Evolutionary conservation across 2,329 filamentous ascomycete species (phyloP).

Genomic region (Penicillium olsonii): DNA sequence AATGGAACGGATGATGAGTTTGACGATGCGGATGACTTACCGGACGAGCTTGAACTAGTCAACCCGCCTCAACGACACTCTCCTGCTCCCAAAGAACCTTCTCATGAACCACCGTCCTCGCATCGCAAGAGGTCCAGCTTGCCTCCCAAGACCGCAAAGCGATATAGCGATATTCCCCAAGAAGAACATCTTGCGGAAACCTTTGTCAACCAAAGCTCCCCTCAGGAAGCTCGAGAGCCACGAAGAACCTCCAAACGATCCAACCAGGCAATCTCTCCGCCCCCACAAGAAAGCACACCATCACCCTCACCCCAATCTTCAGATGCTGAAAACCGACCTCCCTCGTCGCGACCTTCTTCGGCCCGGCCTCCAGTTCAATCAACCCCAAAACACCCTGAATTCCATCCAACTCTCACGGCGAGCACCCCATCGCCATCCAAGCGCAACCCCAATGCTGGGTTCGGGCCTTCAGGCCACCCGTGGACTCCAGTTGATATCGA

Average conservation of each 20-base stretch:
- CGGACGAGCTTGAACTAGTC: constrained; percentile 24
- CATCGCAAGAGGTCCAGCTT: constrained; percentile 28
- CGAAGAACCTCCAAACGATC: constrained; percentile 9
- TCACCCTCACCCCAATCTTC: constrained; percentile 74
- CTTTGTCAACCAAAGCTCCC: constrained; percentile 27
- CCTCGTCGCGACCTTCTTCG: constrained; percentile 63
- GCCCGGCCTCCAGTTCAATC: constrained; percentile 41
- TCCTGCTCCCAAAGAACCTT: constrained; percentile 10
- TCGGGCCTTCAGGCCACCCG: constrained; percentile 58
- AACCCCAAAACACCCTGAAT: constrained; percentile 38
- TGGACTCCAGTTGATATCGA: constrained; percentile 82
- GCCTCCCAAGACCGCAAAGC: constrained; percentile 39
- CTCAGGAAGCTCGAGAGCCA: constrained; percentile 12
- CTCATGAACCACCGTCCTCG: constrained; percentile 14
- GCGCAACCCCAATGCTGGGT: constrained; percentile 51
- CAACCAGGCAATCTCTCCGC: constrained; percentile 28
- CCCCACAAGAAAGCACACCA: constrained; percentile 51
- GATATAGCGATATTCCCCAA: constrained; percentile 40
- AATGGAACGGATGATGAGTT: constrained; percentile 18
- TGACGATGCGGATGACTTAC: constrained; percentile 19
- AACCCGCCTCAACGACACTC: constrained; percentile 18
- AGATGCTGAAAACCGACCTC: constrained; percentile 77
- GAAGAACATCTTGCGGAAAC: constrained; percentile 37
- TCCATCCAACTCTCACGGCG: constrained; percentile 45
- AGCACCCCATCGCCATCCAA: constrained; percentile 63